A percentile compares a stretch with the other conserved stretches of the same genome.
Conservation (phyloP, 805 yeast genomes). For the Nakazawaea holstii region DNA sequence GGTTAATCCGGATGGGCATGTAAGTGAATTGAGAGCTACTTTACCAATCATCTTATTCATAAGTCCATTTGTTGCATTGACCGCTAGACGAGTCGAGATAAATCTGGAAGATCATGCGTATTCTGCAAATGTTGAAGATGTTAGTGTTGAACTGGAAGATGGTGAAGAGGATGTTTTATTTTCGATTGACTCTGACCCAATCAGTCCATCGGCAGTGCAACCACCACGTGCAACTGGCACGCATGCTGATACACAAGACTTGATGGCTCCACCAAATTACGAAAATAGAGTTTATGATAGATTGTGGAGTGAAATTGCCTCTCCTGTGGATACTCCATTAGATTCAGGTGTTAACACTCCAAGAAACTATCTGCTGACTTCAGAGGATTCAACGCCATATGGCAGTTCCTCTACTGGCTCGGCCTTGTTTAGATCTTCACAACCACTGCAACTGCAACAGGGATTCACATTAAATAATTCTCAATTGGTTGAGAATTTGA, state of each 20-base stretch:
- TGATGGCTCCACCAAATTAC: constrained; percentile 83
- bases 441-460: background rate
- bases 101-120: constrained; percentile 15
- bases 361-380: constrained; percentile 10
- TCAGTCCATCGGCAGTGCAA: constrained; percentile 13
- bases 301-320: constrained; percentile 59
- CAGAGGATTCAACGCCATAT: constrained; percentile 14
- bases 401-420: background rate
- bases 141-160: constrained; percentile 13
- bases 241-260: constrained; percentile 30
- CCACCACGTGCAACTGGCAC: constrained; percentile 15
- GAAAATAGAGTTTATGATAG: constrained; percentile 78
- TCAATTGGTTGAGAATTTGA: constrained; percentile 45
- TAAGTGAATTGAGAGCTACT: constrained; percentile 46
- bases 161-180: constrained; percentile 35
- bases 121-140: constrained; percentile 11
- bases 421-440: background rate
- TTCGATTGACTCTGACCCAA: constrained; percentile 28
- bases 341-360: constrained; percentile 35
- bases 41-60: constrained; percentile 36
- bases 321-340: constrained; percentile 42
- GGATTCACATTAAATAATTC: constrained; percentile 17
- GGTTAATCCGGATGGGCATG: constrained; percentile 43
- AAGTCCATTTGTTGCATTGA: constrained; percentile 73
- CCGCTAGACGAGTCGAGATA: constrained; percentile 32